A percentile compares a stretch with the other conserved stretches of the same genome.
Evolutionary conservation across 2,329 filamentous ascomycete species (phyloP).

Genomic region (Fusarium albosuccineum): DNA sequence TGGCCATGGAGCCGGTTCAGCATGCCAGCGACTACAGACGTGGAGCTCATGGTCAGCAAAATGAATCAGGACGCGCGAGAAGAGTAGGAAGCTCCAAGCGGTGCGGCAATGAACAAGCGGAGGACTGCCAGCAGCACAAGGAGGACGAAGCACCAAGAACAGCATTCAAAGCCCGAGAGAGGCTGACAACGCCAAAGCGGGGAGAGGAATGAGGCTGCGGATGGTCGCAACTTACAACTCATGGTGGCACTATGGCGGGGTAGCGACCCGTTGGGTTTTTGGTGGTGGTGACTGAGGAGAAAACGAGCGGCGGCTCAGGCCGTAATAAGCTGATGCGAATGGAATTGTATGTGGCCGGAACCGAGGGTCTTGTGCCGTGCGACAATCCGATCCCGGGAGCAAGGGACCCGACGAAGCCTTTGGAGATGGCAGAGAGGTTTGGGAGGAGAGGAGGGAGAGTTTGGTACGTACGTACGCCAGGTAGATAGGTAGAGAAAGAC

Average conservation of each 20-base stretch:
- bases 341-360: background rate
- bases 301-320: conserved; percentile 22
- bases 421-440: conserved; percentile 19
- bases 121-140: background rate
- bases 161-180: conserved; percentile 6
- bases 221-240: conserved; percentile 50
- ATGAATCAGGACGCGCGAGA: conserved; percentile 2
- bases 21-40: conserved; percentile 81
- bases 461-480: background rate
- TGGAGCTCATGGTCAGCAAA: conserved; percentile 42
- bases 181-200: conserved; percentile 35
- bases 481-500: conserved; percentile 9
- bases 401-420: conserved; percentile 28
- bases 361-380: conserved; percentile 5
- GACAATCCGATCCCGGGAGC: conserved; percentile 25
- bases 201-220: conserved; percentile 43
- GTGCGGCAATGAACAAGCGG: background rate
- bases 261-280: conserved; percentile 32
- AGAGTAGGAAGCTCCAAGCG: background rate
- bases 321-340: conserved; percentile 10
- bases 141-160: background rate
- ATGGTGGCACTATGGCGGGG: conserved; percentile 48
- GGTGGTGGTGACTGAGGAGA: conserved; percentile 12
- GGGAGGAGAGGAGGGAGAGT: conserved; percentile 19
- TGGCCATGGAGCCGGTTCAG: conserved; percentile 96